These are phyloP conservation scores for Echria macrotheca DNA, from an alignment of 495 filamentous ascomycete genomes.

Conservation along the genomic window DNA sequence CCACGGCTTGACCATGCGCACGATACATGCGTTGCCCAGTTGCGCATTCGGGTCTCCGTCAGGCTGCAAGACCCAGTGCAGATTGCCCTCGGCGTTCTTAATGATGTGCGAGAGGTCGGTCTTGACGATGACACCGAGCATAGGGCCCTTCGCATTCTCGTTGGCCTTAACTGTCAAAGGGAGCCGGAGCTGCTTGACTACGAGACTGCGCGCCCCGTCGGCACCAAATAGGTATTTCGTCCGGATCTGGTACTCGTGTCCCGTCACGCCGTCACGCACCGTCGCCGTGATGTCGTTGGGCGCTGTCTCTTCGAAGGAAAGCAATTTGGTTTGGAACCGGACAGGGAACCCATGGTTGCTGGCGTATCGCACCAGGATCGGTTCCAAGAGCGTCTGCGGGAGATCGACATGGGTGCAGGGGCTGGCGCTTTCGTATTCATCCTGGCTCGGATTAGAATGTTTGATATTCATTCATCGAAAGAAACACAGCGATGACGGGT, in stretches of 20 bases:
- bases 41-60: constrained; percentile 27
- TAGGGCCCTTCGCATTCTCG: constrained; percentile 49
- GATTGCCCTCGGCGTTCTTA: constrained; percentile 44
- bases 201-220: constrained; percentile 49
- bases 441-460: no score
- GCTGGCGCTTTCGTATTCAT: constrained; percentile 47
- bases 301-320: constrained; percentile 23
- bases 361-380: constrained; percentile 42
- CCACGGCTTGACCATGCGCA: constrained; percentile 41
- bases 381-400: constrained; percentile 49
- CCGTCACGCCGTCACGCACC: constrained; percentile 39
- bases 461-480: no score
- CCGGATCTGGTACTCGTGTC: constrained; percentile 38
- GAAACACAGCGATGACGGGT: no score
- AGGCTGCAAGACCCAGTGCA: constrained; percentile 48
- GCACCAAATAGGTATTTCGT: constrained; percentile 55
- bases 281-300: constrained; percentile 31
- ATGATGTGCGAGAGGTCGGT: constrained; percentile 49
- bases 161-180: constrained; percentile 46
- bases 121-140: constrained; percentile 48
- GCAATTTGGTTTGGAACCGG: constrained; percentile 40
- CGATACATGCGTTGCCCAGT: constrained; percentile 30
- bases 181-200: constrained; percentile 45
- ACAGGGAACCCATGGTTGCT: constrained; percentile 35
- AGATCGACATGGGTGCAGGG: constrained; percentile 45